Conservation (phyloP, 495 filamentous ascomycete species). For the Friedmanniomyces simplex region DNA sequence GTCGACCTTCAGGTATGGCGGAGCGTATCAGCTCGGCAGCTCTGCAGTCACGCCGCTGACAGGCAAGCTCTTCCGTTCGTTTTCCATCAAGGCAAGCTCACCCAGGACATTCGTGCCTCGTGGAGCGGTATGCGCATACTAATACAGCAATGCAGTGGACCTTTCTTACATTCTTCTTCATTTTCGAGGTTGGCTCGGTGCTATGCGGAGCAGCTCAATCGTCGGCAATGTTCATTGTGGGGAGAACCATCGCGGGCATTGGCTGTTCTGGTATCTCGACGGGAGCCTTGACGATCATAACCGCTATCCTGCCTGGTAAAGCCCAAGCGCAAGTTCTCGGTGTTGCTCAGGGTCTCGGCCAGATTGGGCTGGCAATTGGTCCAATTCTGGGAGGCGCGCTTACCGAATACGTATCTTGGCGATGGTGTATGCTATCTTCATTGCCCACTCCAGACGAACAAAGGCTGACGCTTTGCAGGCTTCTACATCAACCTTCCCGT, state of each 20-base stretch:
- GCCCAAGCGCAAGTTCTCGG: slow-evolving; percentile 9
- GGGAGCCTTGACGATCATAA: slow-evolving; percentile 7
- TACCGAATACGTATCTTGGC: slow-evolving; percentile 28
- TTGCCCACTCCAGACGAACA: neutral
- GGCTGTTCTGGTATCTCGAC: slow-evolving; percentile 14
- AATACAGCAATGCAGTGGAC: slow-evolving; percentile 11
- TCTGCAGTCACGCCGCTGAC: slow-evolving; percentile 26
- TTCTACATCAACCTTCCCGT: slow-evolving; percentile 23
- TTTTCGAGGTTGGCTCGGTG: slow-evolving; percentile 17
- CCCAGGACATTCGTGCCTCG: neutral
- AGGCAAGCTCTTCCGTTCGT: slow-evolving; percentile 29
- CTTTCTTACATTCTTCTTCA: slow-evolving; percentile 15
- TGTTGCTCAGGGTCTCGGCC: slow-evolving; percentile 24
- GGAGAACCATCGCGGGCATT: slow-evolving; percentile 15
- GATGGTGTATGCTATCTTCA: slow-evolving; percentile 25
- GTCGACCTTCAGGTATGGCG: slow-evolving; percentile 21
- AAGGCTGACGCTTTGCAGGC: slow-evolving; percentile 2
- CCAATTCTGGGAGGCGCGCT: slow-evolving; percentile 30
- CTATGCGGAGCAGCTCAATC: slow-evolving; percentile 17
- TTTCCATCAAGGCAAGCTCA: slow-evolving; percentile 23
- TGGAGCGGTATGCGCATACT: neutral
- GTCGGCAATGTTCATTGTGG: slow-evolving; percentile 19
- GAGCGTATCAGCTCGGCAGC: slow-evolving; percentile 28
- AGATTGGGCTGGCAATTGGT: slow-evolving; percentile 27
- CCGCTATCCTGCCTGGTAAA: slow-evolving; percentile 16